These are phyloP conservation scores for Pisolithus marmoratus DNA, from an alignment of 768 basidiomycete genomes.

Conservation along the genomic window DNA sequence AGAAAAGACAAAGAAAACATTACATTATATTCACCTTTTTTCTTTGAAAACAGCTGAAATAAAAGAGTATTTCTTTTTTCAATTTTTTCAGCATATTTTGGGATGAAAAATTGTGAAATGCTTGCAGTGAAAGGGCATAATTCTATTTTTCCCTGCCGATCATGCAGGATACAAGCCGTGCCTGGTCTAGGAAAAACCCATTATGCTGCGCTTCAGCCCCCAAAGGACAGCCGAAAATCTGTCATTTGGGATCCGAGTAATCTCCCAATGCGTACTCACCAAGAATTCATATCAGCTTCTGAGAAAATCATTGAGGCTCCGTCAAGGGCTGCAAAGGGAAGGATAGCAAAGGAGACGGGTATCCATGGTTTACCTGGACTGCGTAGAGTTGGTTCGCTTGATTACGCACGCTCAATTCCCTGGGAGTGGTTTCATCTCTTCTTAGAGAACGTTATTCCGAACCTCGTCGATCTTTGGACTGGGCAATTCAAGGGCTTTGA, in stretches of 20 bases:
- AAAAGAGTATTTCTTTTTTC: too few relatives aligned
- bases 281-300: slow-evolving; percentile 21
- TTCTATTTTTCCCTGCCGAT: slow-evolving; percentile 26
- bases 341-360: slow-evolving; percentile 25
- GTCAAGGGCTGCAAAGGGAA: slow-evolving; percentile 13
- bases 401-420: slow-evolving; percentile 36
- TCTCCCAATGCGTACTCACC: slow-evolving; percentile 11
- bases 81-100: too few relatives aligned
- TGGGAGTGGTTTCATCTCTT: slow-evolving; percentile 49
- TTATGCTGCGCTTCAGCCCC: slow-evolving; percentile 25
- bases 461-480: slow-evolving; percentile 36
- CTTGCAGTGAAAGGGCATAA: slow-evolving; percentile 40
- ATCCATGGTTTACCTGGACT: slow-evolving; percentile 32
- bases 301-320: slow-evolving; percentile 18
- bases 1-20: too few relatives aligned
- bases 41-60: too few relatives aligned
- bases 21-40: too few relatives aligned
- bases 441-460: slow-evolving; percentile 38
- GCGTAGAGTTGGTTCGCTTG: slow-evolving; percentile 24
- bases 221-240: slow-evolving; percentile 18
- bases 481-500: slow-evolving; percentile 37
- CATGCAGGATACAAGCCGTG: slow-evolving; percentile 29
- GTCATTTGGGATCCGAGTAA: too few relatives aligned
- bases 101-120: too few relatives aligned
- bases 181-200: slow-evolving; percentile 25